Evolutionary conservation across 129 eudicot species (phyloP), one percentile per base, ranked within the genome.

Genomic region (Smallanthus sonchifolius): DNA sequence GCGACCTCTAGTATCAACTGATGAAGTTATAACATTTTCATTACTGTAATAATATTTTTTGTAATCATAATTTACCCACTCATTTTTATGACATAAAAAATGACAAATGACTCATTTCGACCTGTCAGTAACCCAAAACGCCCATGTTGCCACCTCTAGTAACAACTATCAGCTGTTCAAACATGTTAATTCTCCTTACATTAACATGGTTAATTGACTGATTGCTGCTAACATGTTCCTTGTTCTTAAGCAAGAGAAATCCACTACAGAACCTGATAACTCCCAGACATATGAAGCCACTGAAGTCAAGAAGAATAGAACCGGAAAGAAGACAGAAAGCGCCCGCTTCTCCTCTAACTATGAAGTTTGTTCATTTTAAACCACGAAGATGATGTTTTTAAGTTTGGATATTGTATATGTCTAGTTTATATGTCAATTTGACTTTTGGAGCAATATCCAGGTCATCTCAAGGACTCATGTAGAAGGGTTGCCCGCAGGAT

Each of bases 401-500:
- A 34, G 62, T 68, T 37, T 36, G 16, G 66, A 64, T 67, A 44
- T 20, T 38, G 2, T 9, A 10, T 73, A 36, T 61, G 20, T 61
- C 13, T 5, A 14, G 10, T 14, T 42, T 47, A 65, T 62, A 43
- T 59, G 16, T 34, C 78, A 10, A 28, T 77, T 70, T 56, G 65
- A 69, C 32, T 60, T 68, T 60, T 78, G 55, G 75, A 77, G 40
- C 47, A 15, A 67, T 83, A 5, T 80, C 20, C 74, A 92, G 98
- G 87, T 74, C 79, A 9, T 82, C 73, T 85, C 83, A 84, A 80
- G 70, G 59, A 64, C 69, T 57, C 57, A 81, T 0, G 89, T 77
- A 62, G 89, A 85, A 24, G 91, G 81, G 66, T 77, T 92, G 37
- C 96, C 98, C 1, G 69, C 83, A 6, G 98, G 98, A 20, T 92